Evolutionary conservation across 805 yeast species (phyloP), one percentile per base, ranked within the genome.

Genomic region (Pichia nanzhaoensis): DNA sequence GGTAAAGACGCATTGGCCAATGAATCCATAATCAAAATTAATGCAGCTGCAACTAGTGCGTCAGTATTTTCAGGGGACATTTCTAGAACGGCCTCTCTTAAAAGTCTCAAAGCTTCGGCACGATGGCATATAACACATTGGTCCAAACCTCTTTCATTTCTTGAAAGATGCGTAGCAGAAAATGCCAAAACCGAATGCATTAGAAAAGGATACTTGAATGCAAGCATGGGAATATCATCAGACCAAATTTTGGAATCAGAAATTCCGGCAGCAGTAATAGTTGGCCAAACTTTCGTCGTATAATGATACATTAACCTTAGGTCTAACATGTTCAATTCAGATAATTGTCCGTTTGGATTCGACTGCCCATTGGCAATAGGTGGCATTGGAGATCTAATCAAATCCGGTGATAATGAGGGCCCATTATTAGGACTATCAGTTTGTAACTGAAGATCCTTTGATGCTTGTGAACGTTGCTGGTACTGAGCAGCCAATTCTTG

Each of bases 121-220:
- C 97, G 67, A 64, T 91, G 97, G 41, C 80, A 73, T 0, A 95
- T 86, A 7, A 88, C 93, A 51, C 84, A 81, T 56, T 82, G 84
- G 56, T 84, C 93, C 50, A 84, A 70, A 0, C 90, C 86, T 38
- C 78, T 71, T 53, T 82, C 86, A 2, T 84, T 79, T 49, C 95
- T 68, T 5, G 93, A 80, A 41, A 90, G 66, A 66, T 91, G 97
- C 0, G 97, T 87, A 2, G 97, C 97, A 46, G 95, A 81, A 57
- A 91, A 86, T 21, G 95, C 95, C 44, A 91, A 68, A 13, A 91
- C 73, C 1, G 95, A 82, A 59, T 91, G 97, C 96, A 91, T 88
- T 53, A 91, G 69, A 56, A 87, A 89, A 14, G 96, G 95, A 59
- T 82, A 82, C 45, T 82, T 77, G 65, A 90, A 88, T 5, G 97